Evolutionary conservation across 257 asterid genomes (phyloP).

Genomic region (Orobanche coerulescens): DNA sequence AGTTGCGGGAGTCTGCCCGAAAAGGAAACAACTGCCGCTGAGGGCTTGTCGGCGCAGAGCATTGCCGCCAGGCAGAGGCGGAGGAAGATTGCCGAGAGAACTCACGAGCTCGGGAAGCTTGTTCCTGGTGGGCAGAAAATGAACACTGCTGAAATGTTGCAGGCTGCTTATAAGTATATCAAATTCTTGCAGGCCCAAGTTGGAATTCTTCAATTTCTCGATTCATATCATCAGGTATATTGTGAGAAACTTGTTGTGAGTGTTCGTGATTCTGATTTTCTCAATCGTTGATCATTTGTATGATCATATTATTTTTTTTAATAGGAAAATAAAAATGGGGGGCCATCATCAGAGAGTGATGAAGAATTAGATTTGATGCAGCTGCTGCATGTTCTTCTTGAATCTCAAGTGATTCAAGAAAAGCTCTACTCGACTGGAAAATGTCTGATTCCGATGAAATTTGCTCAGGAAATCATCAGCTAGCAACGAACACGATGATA

Average conservation of each 20-base stretch:
- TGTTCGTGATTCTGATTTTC: background rate
- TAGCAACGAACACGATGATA: slow-evolving; percentile 21
- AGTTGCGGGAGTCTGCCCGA: slow-evolving; percentile 7
- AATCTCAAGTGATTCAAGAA: slow-evolving; percentile 59
- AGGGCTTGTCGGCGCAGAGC: slow-evolving; percentile 62
- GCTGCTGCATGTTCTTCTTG: too few species aligned
- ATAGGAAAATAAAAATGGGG: slow-evolving; percentile 34
- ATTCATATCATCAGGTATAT: slow-evolving; percentile 39
- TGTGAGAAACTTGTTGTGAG: too few species aligned
- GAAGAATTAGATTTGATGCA: slow-evolving; percentile 29
- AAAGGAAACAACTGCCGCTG: slow-evolving; percentile 21
- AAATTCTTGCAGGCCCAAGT: slow-evolving; percentile 73
- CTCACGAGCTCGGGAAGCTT: slow-evolving; percentile 79
- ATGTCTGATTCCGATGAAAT: slow-evolving; percentile 48
- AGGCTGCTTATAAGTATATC: slow-evolving; percentile 65
- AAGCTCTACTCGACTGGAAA: slow-evolving; percentile 54
- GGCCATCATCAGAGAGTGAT: slow-evolving; percentile 10
- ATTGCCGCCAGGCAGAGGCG: slow-evolving; percentile 79
- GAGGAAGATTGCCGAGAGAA: slow-evolving; percentile 71
- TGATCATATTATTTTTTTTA: background rate
- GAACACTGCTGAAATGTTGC: slow-evolving; percentile 93
- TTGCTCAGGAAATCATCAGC: slow-evolving; percentile 26
- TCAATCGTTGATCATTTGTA: background rate
- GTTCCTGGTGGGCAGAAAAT: slow-evolving; percentile 78
- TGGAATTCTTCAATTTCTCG: slow-evolving; percentile 38